Base-by-base conservation (phyloP, 2,329 filamentous ascomycete species). In the Juglanconis juglandina region DNA sequence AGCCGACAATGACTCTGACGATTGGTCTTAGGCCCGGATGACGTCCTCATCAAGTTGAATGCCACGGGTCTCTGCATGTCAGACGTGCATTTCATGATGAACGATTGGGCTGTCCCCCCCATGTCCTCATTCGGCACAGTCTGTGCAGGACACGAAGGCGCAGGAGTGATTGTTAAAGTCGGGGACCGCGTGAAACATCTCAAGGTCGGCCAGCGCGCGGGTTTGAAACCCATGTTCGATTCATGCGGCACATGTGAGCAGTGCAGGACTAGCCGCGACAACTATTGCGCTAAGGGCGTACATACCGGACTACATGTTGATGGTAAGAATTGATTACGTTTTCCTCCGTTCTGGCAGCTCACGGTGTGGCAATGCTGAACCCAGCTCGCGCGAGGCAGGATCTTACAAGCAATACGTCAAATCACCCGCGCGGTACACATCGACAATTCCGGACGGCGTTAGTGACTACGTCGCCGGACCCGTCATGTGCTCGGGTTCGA, bases 401-500 rank as follows among this genome's bases (percentile, higher is more conserved):
- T 53, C 50, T 1, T 87, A 85, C 68, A 80, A 85, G 69, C 81
- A 87, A 68, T 87, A 87, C 68, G 72, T 86, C 44, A 75, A 78
- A 11, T 80, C 77, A 1, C 83, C 84, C 1, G 83, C 81, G 13
- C 75, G 80, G 56, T 83, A 84, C 66, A 74, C 81, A 3, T 77
- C 80, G 3, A 75, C 82, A 42, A 76, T 80, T 1, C 74, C 82
- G 0, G 80, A 80, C 13, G 76, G 76, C 33, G 77, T 77, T 34
- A 77, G 81, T 64, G 75, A 79, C 33, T 74, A 80, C 67, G 66
- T 84, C 14, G 84, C 83, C 2, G 85, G 79, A 0, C 84, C 84
- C 0, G 79, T 87, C 60, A 85, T 87, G 81, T 87, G 84, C 71
- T 78, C 75, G 48, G 82, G 81, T 0, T 79, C 77, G 6, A 87